Base-by-base conservation (phyloP, 805 yeast species). In the Ogataea minuta region DNA sequence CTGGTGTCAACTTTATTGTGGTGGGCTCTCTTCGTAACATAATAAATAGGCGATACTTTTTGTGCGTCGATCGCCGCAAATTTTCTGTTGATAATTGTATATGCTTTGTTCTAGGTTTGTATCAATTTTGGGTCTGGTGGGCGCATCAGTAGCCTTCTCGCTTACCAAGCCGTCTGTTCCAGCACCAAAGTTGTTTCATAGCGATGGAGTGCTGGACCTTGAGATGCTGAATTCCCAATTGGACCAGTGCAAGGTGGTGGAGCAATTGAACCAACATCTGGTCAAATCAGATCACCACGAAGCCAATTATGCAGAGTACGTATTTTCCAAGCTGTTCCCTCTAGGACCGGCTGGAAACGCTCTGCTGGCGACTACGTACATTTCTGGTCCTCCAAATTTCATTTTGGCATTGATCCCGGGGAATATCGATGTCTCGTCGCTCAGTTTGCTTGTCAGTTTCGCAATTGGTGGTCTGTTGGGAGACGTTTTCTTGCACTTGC, bases 21-120 rank as follows among this genome's bases (percentile, higher is more conserved):
- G 91, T 83, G 4, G 90, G 84, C 12, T 78, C 82, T 57, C 89
- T 69, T 62, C 90, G 71, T 29, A 84, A 64, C 91, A 84, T 83
- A 21, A 9, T 15, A 9, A 23, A 36, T 25, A 28, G 11, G 20
- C 9, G 11, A 11, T 24, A 23, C 16, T 31, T 37, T 37, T 37
- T 26, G 23, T 27, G 21, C 21, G 21, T 19, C 21, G 21, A 19
- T 19, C 21, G 21, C 21, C 21, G 8, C 21, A 19, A 19, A 19
- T 19, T 19, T 19, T 19, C 21, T 23, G 21, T 20, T 31, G 34
- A 21, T 11, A 30, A 25, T 31, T 6, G 31, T 28, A 24, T 19
- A 37, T 37, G 41, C 36, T 31, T 31, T 37, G 29, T 37, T 31
- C 35, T 15, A 37, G 20, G 26, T 20, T 27, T 12, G 9, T 37